phyloP scores from a whole-genome alignment of 495 filamentous ascomycete genomes.

The Annulohypoxylon nitens region DNA sequence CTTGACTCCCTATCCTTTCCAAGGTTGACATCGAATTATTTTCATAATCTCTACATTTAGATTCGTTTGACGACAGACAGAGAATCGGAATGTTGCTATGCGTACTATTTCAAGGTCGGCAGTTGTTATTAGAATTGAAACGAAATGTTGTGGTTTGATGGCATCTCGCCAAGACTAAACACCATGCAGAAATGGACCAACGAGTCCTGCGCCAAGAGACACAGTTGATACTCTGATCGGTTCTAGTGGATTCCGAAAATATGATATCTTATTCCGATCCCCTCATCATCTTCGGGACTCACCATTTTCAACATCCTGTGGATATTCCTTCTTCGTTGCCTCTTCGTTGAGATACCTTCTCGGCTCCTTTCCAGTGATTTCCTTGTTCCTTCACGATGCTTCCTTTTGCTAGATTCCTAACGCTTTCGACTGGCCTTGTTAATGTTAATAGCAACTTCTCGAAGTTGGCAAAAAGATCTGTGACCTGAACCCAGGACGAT shows the following conservation, averaged over 20 bases:
- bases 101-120: not conserved
- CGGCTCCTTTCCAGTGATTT: not conserved
- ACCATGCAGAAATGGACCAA: constrained; percentile 14
- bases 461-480: not conserved
- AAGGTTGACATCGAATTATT: not conserved
- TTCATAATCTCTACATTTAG: not conserved
- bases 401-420: not conserved
- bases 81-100: too few species aligned
- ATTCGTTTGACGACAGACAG: not conserved
- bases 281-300: not conserved
- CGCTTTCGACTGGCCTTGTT: not conserved
- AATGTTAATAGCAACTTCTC: not conserved
- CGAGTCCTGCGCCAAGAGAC: constrained; percentile 5
- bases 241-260: not conserved
- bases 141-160: not conserved
- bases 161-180: constrained; percentile 3
- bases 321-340: too few species aligned
- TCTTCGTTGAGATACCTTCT: not conserved
- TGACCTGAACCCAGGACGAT: not conserved
- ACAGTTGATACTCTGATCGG: constrained; percentile 13
- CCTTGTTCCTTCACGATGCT: not conserved
- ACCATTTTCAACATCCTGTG: too few species aligned
- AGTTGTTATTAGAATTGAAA: constrained; percentile 8
- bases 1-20: not conserved
- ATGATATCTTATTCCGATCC: constrained; percentile 7